Percentiles rank a stretch among this genome's conserved stretches.
Evolutionary conservation across 2,329 filamentous ascomycete species (phyloP).

Genomic region (Lecanicillium sp.): DNA sequence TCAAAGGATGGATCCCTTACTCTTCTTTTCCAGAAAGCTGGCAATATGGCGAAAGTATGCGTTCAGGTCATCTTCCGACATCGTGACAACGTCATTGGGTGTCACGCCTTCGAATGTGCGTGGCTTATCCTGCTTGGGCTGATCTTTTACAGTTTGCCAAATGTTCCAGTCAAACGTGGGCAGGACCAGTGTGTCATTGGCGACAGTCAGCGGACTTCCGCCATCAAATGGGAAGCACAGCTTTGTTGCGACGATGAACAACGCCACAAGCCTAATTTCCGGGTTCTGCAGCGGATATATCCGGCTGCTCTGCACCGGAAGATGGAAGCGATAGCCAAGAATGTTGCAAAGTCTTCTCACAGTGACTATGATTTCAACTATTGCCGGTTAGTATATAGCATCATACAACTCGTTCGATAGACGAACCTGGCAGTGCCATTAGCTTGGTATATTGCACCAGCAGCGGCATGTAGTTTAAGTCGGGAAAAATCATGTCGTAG

Average conservation of each 20-base stretch:
- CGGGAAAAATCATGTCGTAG: constrained; percentile 65
- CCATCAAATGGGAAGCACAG: constrained; percentile 69
- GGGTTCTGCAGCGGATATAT: constrained; percentile 56
- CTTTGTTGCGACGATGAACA: constrained; percentile 72
- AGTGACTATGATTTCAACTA: constrained; percentile 47
- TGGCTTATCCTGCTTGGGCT: constrained; percentile 14
- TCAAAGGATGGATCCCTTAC: constrained; percentile 19
- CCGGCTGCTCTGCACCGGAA: constrained; percentile 41
- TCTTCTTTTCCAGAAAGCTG: constrained; percentile 27
- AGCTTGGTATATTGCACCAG: constrained; percentile 64
- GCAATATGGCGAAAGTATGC: constrained; percentile 51
- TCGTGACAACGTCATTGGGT: constrained; percentile 55
- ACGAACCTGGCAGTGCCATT: constrained; percentile 66
- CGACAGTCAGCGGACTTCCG: constrained; percentile 22
- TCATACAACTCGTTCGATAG: not conserved
- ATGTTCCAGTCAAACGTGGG: constrained; percentile 58
- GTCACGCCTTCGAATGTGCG: constrained; percentile 45
- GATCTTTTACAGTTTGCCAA: constrained; percentile 54
- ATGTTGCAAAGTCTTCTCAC: constrained; percentile 39
- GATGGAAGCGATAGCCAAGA: constrained; percentile 48
- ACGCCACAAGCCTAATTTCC: constrained; percentile 65
- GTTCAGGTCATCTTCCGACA: constrained; percentile 57
- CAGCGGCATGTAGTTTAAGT: constrained; percentile 63
- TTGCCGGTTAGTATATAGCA: constrained; percentile 22
- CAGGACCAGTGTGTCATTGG: constrained; percentile 17